Percentiles rank a stretch among this genome's conserved stretches.
Conservation (phyloP, 2,329 filamentous ascomycete genomes). For the Penicillium griseofulvum region DNA sequence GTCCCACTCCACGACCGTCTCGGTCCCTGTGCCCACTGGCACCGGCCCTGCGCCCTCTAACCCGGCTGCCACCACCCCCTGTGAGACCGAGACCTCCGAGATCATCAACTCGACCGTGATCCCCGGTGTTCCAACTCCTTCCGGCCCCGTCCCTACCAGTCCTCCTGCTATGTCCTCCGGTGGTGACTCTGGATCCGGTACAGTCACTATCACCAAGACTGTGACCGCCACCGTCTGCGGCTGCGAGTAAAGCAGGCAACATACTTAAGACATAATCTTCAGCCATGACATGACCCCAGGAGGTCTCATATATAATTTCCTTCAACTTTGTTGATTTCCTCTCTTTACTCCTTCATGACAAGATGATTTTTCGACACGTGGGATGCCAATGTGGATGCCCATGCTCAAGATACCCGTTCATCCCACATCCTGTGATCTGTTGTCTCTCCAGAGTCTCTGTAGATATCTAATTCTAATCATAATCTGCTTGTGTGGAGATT, state of each 20-base stretch:
- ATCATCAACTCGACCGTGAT: constrained; percentile 13
- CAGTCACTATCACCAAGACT: constrained; percentile 22
- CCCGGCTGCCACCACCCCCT: constrained; percentile 15
- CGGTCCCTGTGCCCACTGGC: constrained; percentile 9
- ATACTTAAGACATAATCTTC: background rate
- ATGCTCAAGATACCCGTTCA: background rate
- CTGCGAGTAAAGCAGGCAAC: constrained; percentile 19
- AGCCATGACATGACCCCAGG: background rate
- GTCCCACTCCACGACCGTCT: background rate
- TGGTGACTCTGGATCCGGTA: constrained; percentile 16
- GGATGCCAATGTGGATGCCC: constrained; percentile 10
- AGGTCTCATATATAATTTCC: background rate
- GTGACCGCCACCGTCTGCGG: constrained; percentile 25
- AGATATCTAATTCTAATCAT: constrained; percentile 39
- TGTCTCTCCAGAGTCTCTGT: constrained; percentile 24
- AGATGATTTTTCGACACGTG: constrained; percentile 19
- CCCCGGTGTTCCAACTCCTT: constrained; percentile 6
- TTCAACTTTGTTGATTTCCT: background rate
- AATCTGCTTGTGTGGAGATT: constrained; percentile 20
- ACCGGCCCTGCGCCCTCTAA: constrained; percentile 11
- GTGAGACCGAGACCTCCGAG: constrained; percentile 16
- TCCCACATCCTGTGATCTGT: constrained; percentile 14
- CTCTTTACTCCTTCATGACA: constrained; percentile 14
- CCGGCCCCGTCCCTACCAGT: constrained; percentile 15
- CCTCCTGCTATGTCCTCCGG: constrained; percentile 13